These are phyloP conservation scores for Luvunga scandens DNA, from an alignment of 345 rosid species.

Conservation along the genomic window DNA sequence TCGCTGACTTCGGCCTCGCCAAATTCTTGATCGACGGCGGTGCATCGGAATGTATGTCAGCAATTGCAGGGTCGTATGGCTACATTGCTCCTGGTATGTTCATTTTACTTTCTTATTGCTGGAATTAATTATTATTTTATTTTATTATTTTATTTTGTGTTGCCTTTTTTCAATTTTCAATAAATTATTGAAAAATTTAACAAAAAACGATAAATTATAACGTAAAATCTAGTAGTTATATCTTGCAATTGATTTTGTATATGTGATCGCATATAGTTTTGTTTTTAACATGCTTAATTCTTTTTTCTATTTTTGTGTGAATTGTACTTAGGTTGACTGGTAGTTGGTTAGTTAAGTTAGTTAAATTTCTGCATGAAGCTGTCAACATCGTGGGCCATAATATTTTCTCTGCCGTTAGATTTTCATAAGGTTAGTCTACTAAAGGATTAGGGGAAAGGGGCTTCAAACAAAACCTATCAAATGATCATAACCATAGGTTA, in stretches of 20 bases:
- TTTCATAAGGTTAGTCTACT: not conserved
- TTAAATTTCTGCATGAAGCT: constrained; percentile 8
- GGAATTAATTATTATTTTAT: too few species aligned
- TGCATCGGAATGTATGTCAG: constrained; percentile 70
- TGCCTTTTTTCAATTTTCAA: not conserved
- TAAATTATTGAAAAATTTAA: not conserved
- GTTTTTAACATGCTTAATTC: not conserved
- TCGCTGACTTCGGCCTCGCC: constrained; percentile 73
- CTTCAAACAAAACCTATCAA: not conserved
- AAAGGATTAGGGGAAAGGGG: not conserved
- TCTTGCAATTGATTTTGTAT: not conserved
- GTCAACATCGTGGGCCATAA: constrained; percentile 13
- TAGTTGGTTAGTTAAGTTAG: constrained; percentile 20
- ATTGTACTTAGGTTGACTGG: not conserved
- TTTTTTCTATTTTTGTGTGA: not conserved
- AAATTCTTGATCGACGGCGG: constrained; percentile 58
- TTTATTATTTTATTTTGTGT: not conserved
- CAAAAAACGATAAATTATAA: not conserved
- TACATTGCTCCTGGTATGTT: constrained; percentile 72
- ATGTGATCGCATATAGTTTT: not conserved
- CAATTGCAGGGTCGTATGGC: constrained; percentile 73
- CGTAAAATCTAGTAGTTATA: not conserved
- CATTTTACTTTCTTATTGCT: not conserved
- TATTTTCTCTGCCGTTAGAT: constrained; percentile 3
- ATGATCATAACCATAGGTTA: not conserved